Evolutionary conservation across 116 monocot species (phyloP).

Genomic region (Zostera marina): DNA sequence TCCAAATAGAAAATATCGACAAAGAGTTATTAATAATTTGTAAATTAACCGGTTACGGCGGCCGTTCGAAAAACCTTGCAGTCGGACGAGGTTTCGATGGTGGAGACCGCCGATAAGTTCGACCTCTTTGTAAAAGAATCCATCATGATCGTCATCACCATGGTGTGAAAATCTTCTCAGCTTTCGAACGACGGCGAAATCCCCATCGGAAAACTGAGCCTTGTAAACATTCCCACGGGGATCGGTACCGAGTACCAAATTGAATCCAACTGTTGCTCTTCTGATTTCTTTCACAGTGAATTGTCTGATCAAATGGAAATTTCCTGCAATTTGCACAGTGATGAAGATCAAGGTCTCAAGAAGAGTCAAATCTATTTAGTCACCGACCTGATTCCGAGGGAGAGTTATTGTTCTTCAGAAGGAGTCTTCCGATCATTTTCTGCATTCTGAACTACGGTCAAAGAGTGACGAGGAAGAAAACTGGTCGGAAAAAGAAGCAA

Average conservation of each 20-base stretch:
- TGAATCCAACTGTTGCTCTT: slow-evolving; percentile 62
- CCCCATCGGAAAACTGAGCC: slow-evolving; percentile 65
- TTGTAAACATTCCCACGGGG: slow-evolving; percentile 45
- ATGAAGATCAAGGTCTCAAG: too few relatives aligned
- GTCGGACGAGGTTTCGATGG: slow-evolving; percentile 60
- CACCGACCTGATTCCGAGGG: too few relatives aligned
- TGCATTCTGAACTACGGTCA: too few relatives aligned
- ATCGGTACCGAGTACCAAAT: slow-evolving; percentile 39
- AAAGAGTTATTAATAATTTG: too few relatives aligned
- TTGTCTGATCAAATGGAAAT: slow-evolving; percentile 27
- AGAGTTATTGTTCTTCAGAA: too few relatives aligned
- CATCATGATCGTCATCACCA: slow-evolving; percentile 15
- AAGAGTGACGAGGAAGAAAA: too few relatives aligned
- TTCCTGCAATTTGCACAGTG: slow-evolving; percentile 23
- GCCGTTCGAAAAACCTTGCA: slow-evolving; percentile 67
- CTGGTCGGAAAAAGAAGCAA: too few relatives aligned
- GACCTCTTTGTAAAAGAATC: slow-evolving; percentile 41
- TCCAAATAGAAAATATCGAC: background rate
- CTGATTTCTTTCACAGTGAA: slow-evolving; percentile 60
- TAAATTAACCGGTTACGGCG: slow-evolving; percentile 21
- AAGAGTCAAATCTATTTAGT: too few relatives aligned
- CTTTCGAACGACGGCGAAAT: slow-evolving; percentile 35
- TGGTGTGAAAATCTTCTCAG: slow-evolving; percentile 9
- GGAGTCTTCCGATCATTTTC: too few relatives aligned
- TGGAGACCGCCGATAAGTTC: slow-evolving; percentile 48